Conservation (phyloP, 331 rosid species). For the Rhamnella rubrinervis region DNA sequence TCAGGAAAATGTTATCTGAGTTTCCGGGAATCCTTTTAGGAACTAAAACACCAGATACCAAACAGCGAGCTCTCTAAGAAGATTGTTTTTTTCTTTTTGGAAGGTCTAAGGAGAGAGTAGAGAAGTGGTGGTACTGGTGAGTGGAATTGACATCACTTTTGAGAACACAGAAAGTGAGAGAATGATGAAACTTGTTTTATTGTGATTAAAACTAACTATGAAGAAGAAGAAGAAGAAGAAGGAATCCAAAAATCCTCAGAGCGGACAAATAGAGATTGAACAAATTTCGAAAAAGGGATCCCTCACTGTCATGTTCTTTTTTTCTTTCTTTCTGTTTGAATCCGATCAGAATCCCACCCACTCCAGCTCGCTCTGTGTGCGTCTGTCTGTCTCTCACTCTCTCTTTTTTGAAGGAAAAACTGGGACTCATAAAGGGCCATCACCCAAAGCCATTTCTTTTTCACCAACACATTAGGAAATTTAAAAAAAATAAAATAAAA, state of each 20-base stretch:
- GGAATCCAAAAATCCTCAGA: conserved; percentile 55
- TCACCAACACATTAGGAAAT: conserved; percentile 14
- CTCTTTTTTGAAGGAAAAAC: neutral
- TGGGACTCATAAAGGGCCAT: conserved; percentile 2
- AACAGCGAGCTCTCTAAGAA: neutral
- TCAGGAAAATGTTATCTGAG: conserved; percentile 13
- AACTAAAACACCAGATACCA: conserved; percentile 24
- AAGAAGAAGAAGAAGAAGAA: conserved; percentile 7
- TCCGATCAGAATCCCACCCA: conserved; percentile 44
- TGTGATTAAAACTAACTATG: conserved; percentile 1
- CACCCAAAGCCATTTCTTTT: conserved; percentile 2
- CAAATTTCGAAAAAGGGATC: conserved; percentile 59
- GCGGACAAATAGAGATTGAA: conserved; percentile 68
- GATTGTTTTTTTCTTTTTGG: neutral
- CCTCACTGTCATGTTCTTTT: conserved; percentile 24
- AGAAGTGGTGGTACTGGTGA: conserved; percentile 3
- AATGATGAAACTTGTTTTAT: conserved; percentile 40
- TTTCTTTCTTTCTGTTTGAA: conserved; percentile 30
- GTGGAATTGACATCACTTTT: conserved; percentile 43
- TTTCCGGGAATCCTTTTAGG: conserved; percentile 10
- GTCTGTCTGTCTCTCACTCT: neutral
- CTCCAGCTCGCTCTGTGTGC: conserved; percentile 13
- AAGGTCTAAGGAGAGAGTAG: conserved; percentile 19
- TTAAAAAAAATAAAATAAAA: neutral
- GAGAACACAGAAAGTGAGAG: conserved; percentile 24